Evolutionary conservation across 257 asterid species (phyloP), one percentile per base, ranked within the genome.

Genomic region (Solanum sejunctum): DNA sequence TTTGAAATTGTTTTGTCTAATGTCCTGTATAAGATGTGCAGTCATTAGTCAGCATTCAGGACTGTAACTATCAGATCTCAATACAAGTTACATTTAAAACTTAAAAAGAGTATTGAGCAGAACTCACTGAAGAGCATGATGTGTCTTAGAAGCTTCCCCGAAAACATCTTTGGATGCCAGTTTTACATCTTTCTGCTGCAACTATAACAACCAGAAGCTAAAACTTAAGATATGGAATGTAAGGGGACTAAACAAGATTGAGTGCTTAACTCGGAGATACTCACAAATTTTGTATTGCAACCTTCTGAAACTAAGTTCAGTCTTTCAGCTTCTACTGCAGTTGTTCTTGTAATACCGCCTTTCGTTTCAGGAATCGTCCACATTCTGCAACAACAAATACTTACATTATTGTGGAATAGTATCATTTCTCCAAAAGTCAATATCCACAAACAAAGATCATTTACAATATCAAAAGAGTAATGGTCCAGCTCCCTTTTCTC

Each of bases 281-380:
- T 93, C 91, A 95, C 99, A 85, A 90, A 84, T 66, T 83, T 91
- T 63, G 95, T 94, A 88, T 88, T 90, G 84, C 97, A 95, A 54
- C 92, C 92, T 88, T 94, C 99, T 54, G 98, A 92, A 85, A 92
- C 91, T 84, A 94, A 90, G 79, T 91, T 95, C 79, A 95, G 86
- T 63, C 87, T 87, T 85, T 90, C 97, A 23, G 93, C 91, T 87
- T 95, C 99, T 47, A 86, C 91, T 7, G 93, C 78, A 47, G 97
- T 88, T 75, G 93, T 92, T 89, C 93, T 90, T 51, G 93, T 54
- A 63, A 94, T 87, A 17, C 95, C 57, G 32, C 79, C 95, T 90
- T 93, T 91, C 39, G 91, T 85, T 83, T 91, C 97, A 9, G 96
- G 95, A 67, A 67, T 81, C 28, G 86, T 78, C 98, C 97, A 92